These are phyloP conservation scores for Penicillium salamii DNA, from an alignment of 495 filamentous ascomycete species.

Conservation along the genomic window DNA sequence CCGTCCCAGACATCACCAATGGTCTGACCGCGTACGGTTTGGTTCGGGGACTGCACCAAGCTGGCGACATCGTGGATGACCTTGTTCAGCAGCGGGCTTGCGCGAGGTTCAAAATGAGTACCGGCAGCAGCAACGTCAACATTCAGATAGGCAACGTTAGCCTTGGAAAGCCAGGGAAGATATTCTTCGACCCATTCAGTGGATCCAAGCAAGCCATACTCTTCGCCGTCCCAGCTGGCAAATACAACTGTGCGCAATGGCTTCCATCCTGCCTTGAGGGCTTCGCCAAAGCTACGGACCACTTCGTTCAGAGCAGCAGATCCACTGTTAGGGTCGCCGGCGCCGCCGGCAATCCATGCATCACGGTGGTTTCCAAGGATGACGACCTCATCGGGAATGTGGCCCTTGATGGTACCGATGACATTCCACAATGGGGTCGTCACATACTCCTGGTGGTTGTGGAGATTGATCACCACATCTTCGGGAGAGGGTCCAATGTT, in stretches of 20 bases:
- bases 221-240: slow-evolving; percentile 75
- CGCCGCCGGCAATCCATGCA: slow-evolving; percentile 88
- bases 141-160: slow-evolving; percentile 73
- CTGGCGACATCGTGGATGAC: slow-evolving; percentile 67
- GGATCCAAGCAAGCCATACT: slow-evolving; percentile 68
- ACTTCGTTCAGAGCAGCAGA: slow-evolving; percentile 89
- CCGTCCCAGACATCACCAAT: slow-evolving; percentile 60
- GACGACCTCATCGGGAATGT: slow-evolving; percentile 78
- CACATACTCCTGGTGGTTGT: slow-evolving; percentile 86
- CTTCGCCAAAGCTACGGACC: slow-evolving; percentile 73
- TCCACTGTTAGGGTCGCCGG: slow-evolving; percentile 80
- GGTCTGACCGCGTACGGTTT: slow-evolving; percentile 61
- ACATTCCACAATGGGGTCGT: slow-evolving; percentile 93
- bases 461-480: slow-evolving; percentile 70
- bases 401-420: slow-evolving; percentile 92
- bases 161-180: slow-evolving; percentile 73
- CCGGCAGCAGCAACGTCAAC: slow-evolving; percentile 63
- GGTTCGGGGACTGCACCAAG: slow-evolving; percentile 75
- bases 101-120: slow-evolving; percentile 41
- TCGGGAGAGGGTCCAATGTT: slow-evolving; percentile 86
- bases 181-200: slow-evolving; percentile 82
- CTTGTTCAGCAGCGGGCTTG: slow-evolving; percentile 75
- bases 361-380: slow-evolving; percentile 96
- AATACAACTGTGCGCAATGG: slow-evolving; percentile 79
- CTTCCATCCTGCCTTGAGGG: slow-evolving; percentile 75